Evolutionary conservation across 1,284 basidiomycete species (phyloP).

Genomic region (Violaceomyces palustris): DNA sequence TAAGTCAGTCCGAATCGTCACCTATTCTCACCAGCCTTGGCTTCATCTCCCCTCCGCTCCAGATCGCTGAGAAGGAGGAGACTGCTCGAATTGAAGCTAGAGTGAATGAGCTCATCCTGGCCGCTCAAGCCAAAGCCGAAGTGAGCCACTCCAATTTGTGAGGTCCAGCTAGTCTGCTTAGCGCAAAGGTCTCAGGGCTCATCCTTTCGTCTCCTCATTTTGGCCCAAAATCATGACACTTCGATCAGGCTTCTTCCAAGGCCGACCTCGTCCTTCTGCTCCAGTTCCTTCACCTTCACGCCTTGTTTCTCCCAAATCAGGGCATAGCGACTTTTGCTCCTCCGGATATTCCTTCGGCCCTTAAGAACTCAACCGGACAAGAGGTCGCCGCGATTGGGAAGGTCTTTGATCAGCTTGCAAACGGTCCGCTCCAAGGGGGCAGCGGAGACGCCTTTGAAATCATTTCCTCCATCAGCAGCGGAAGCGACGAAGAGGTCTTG

Average conservation of each 20-base stretch:
- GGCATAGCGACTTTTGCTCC: constrained; percentile 14
- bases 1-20: too few relatives aligned
- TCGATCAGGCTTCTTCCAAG: constrained; percentile 9
- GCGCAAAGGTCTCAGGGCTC: too few relatives aligned
- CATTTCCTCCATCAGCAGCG: constrained; percentile 14
- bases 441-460: constrained; percentile 22
- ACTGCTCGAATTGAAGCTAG: too few relatives aligned
- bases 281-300: constrained; percentile 34
- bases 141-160: too few relatives aligned
- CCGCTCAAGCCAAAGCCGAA: neutral
- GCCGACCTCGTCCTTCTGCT: constrained; percentile 17
- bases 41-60: too few relatives aligned
- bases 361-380: constrained; percentile 26
- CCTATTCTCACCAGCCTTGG: too few relatives aligned
- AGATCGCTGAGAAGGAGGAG: neutral
- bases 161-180: too few relatives aligned
- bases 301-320: constrained; percentile 21
- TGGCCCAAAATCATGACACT: too few relatives aligned
- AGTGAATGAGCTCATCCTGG: neutral
- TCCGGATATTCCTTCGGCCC: constrained; percentile 11
- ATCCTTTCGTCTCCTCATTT: too few relatives aligned
- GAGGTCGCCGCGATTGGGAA: constrained; percentile 22
- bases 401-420: constrained; percentile 25
- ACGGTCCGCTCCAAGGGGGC: constrained; percentile 23
- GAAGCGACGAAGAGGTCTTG: constrained; percentile 15